Base-by-base conservation (phyloP, 805 yeast species). In the Monosporozyma yasuniensis region DNA sequence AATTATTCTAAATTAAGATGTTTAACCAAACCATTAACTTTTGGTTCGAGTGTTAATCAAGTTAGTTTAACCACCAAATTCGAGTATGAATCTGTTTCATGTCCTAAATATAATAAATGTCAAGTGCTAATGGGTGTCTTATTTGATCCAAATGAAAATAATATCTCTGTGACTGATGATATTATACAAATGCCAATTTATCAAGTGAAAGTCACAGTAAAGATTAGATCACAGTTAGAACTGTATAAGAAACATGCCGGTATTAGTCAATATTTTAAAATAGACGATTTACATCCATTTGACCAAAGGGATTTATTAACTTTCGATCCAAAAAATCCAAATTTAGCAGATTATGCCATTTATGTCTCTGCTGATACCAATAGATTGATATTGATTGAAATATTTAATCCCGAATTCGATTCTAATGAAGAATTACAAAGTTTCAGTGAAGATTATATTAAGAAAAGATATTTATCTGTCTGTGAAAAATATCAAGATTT, bases 321-420 rank as follows among this genome's bases (percentile, higher is more conserved):
- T 2, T 44, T 59, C 28, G 57, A 59, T 44, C 42, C 52, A 9
- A 34, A 34, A 14, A 56, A 60, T n/a, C 77, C 79, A 0, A 54
- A 58, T 11, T 45, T 75, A 2, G 39, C 73, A 9, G 81, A 78
- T 51, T 66, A 74, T 18, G 78, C 77, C 1, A 73, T 72, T 11
- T 78, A 65, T 57, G 71, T 75, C 1, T 75, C 79, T 38, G 60
- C 69, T 21, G 67, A 67, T 27, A 72, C 80, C 0, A 72, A 74
- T 35, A 73, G 69, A 14, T 52, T 76, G n/a, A 44, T 84, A 16
- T 64, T 84, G 51, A 73, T 82, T 14, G 78, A 79, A 54, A 66
- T 84, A 0, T 76, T 72, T 44, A 64, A 67, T 14, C 75, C 78
- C 0, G 81, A 79, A 52, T 75, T 87, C 53, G 53, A 70, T 4